These are phyloP conservation scores for Trichoderma reesei DNA, from an alignment of 495 filamentous ascomycete genomes.

Conservation along the genomic window DNA sequence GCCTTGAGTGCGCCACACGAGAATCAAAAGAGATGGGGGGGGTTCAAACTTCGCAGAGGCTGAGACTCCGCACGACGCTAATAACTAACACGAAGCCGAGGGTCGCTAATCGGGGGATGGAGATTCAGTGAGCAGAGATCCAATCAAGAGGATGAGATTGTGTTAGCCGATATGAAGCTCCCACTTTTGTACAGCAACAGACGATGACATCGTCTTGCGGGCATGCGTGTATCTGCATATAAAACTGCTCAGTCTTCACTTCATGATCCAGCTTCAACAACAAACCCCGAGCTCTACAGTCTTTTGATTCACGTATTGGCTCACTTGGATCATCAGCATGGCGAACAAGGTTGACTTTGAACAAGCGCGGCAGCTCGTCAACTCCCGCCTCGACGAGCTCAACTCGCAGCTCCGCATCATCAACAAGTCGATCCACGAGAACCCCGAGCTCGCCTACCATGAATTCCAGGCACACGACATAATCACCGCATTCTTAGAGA, in stretches of 20 bases:
- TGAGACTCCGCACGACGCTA: neutral
- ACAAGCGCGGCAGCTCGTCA: neutral
- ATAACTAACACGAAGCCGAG: neutral
- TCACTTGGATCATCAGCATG: neutral
- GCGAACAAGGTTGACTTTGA: neutral
- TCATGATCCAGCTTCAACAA: neutral
- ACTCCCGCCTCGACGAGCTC: neutral
- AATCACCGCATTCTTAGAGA: conserved; percentile 32
- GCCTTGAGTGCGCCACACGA: neutral
- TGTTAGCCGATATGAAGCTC: neutral
- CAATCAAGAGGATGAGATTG: neutral
- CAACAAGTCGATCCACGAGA: conserved; percentile 29
- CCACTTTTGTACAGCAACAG: neutral
- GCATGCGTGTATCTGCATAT: neutral
- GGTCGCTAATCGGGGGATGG: neutral
- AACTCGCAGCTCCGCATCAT: neutral
- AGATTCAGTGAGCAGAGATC: neutral
- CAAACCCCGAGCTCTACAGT: neutral
- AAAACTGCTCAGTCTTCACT: neutral
- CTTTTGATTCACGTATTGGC: neutral
- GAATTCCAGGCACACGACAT: conserved; percentile 44
- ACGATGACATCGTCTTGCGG: neutral
- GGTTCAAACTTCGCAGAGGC: neutral
- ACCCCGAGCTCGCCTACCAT: conserved; percentile 46
- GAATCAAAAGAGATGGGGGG: neutral